Evolutionary conservation across 1,139 yeast genomes (phyloP).

Genomic region (Geotrichum cucujoidarum): DNA sequence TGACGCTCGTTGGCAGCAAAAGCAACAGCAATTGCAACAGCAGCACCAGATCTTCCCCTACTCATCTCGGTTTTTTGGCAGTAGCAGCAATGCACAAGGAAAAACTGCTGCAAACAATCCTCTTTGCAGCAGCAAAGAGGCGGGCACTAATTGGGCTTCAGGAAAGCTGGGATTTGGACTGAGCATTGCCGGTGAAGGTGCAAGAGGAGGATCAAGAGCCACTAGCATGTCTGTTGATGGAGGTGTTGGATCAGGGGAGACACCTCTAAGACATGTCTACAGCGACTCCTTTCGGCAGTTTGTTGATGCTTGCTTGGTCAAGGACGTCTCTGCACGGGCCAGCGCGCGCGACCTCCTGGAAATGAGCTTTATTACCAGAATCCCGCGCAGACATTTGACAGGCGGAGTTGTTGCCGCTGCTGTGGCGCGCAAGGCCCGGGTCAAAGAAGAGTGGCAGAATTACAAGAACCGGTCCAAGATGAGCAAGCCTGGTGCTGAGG

Average conservation of each 20-base stretch:
- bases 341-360: constrained; percentile 26
- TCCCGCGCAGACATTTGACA: not conserved
- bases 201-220: not conserved
- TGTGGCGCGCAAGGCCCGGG: constrained; percentile 10
- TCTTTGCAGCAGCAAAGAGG: too few relatives aligned
- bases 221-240: not conserved
- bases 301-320: constrained; percentile 53
- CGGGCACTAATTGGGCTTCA: not conserved
- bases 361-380: constrained; percentile 9
- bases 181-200: not conserved
- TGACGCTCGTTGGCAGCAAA: constrained; percentile 3
- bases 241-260: too few relatives aligned
- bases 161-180: not conserved
- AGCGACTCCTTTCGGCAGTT: constrained; percentile 55
- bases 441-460: constrained; percentile 14
- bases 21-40: too few relatives aligned
- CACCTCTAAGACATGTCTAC: constrained; percentile 37
- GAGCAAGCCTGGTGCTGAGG: too few relatives aligned
- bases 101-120: not conserved
- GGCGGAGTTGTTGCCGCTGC: constrained; percentile 1
- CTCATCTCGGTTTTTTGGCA: constrained; percentile 2
- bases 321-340: constrained; percentile 49
- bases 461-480: too few relatives aligned
- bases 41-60: not conserved
- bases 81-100: not conserved